Percentiles rank a stretch among this genome's conserved stretches.
These are phyloP conservation scores for Phytophthora tentaculata DNA, from an alignment of 352 stramenopile species.

Conservation along the genomic window DNA sequence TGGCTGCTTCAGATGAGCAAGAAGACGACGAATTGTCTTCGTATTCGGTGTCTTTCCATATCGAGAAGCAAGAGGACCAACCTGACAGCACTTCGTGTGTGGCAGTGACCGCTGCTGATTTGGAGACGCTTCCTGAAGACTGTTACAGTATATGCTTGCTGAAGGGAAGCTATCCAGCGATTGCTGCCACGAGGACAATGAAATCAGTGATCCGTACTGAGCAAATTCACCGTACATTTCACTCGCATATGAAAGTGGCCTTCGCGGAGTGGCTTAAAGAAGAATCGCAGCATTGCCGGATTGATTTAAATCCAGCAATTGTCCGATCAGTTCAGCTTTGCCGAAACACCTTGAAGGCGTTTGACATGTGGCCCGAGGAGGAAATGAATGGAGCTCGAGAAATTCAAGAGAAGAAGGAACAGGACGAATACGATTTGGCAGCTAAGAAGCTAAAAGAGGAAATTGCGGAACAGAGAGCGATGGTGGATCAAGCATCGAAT, in stretches of 20 bases:
- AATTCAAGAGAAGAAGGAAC: slow-evolving; percentile 10
- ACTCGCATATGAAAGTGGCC: background rate
- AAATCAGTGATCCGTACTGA: slow-evolving; percentile 8
- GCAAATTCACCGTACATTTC: slow-evolving; percentile 11
- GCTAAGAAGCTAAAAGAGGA: slow-evolving; percentile 7
- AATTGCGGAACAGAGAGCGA: slow-evolving; percentile 20
- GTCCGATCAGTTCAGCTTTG: slow-evolving; percentile 17
- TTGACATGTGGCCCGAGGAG: slow-evolving; percentile 38
- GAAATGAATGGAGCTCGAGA: slow-evolving; percentile 21
- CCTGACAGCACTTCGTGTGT: slow-evolving; percentile 45
- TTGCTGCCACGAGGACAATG: slow-evolving; percentile 29
- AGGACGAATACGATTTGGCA: slow-evolving; percentile 15
- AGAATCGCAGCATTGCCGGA: slow-evolving; percentile 24
- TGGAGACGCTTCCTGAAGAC: slow-evolving; percentile 17
- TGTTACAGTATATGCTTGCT: slow-evolving; percentile 27
- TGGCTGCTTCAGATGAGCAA: slow-evolving; percentile 11
- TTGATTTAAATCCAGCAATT: slow-evolving; percentile 31
- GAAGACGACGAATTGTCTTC: slow-evolving; percentile 33
- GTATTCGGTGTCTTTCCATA: slow-evolving; percentile 45
- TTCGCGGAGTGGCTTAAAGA: slow-evolving; percentile 37
- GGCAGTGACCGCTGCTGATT: slow-evolving; percentile 36
- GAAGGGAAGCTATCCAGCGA: slow-evolving; percentile 47
- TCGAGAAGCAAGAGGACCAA: slow-evolving; percentile 59
- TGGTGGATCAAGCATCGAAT: slow-evolving; percentile 12
- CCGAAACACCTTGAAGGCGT: slow-evolving; percentile 31